A percentile compares a stretch with the other conserved stretches of the same genome.
These are phyloP conservation scores for Murraya koenigii DNA, from an alignment of 345 rosid genomes.

Conservation along the genomic window DNA sequence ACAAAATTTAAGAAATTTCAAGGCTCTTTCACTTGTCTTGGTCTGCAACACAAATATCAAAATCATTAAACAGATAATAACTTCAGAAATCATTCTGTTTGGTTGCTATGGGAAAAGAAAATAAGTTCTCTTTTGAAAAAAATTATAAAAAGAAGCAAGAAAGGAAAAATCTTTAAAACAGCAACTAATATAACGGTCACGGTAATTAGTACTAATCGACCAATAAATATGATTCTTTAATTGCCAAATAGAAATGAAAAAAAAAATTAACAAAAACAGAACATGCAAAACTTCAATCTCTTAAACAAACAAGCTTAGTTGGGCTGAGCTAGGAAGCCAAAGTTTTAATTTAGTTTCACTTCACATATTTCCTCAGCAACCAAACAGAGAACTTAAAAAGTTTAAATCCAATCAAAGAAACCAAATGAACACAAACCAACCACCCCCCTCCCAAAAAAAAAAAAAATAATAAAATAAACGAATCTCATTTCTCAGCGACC, in stretches of 20 bases:
- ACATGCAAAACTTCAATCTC: neutral
- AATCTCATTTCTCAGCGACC: neutral
- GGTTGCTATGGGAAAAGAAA: neutral
- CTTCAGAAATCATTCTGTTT: neutral
- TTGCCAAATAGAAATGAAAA: neutral
- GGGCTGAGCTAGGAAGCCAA: conserved; percentile 1
- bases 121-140: too few species aligned
- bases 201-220: neutral
- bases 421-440: neutral
- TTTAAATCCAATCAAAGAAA: neutral
- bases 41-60: conserved; percentile 9
- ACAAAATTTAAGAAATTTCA: conserved; percentile 11
- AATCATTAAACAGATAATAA: neutral
- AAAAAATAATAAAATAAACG: too few species aligned
- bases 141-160: neutral
- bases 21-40: conserved; percentile 2
- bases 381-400: conserved; percentile 11
- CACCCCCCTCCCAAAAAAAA: too few species aligned
- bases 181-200: conserved; percentile 1
- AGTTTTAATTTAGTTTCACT: conserved; percentile 11
- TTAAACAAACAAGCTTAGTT: neutral
- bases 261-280: neutral
- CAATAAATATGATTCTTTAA: neutral
- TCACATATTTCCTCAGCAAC: conserved; percentile 7
- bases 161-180: conserved; percentile 16